These are phyloP conservation scores for Geotrichum histeridarum DNA, from an alignment of 1,139 yeast species.

Conservation along the genomic window DNA sequence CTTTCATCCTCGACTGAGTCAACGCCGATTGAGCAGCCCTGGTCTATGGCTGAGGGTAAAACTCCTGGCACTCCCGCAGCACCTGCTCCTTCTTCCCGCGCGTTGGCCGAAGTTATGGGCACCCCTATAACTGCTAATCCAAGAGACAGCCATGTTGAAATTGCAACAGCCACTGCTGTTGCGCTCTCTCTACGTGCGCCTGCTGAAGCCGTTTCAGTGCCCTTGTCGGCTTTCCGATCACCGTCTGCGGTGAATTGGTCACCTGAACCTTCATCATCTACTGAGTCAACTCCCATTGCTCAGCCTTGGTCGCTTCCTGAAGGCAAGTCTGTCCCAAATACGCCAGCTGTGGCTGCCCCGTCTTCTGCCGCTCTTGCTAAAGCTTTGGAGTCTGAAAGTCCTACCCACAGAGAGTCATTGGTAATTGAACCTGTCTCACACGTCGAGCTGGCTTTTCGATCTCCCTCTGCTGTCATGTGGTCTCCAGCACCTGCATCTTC, in stretches of 20 bases:
- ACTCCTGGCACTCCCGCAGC: neutral
- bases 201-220: neutral
- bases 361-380: neutral
- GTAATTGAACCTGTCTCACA: too few relatives aligned
- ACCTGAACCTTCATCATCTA: slow-evolving; percentile 7
- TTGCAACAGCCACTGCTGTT: too few relatives aligned
- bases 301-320: slow-evolving; percentile 9
- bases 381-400: neutral
- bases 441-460: neutral
- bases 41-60: neutral
- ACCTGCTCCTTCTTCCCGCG: neutral
- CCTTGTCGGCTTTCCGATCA: neutral
- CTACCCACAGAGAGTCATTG: too few relatives aligned
- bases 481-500: slow-evolving; percentile 8
- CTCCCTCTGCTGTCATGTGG: slow-evolving; percentile 6
- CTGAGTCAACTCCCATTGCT: slow-evolving; percentile 2
- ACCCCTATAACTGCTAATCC: too few relatives aligned
- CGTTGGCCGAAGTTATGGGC: neutral
- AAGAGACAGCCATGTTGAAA: too few relatives aligned
- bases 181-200: too few relatives aligned
- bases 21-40: slow-evolving; percentile 2
- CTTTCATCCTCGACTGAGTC: slow-evolving; percentile 7
- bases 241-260: slow-evolving; percentile 7
- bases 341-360: neutral
- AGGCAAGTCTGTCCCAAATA: neutral